Evolutionary conservation across 305 asterid species (phyloP).

Genomic region (Stenogyne calaminthoides): DNA sequence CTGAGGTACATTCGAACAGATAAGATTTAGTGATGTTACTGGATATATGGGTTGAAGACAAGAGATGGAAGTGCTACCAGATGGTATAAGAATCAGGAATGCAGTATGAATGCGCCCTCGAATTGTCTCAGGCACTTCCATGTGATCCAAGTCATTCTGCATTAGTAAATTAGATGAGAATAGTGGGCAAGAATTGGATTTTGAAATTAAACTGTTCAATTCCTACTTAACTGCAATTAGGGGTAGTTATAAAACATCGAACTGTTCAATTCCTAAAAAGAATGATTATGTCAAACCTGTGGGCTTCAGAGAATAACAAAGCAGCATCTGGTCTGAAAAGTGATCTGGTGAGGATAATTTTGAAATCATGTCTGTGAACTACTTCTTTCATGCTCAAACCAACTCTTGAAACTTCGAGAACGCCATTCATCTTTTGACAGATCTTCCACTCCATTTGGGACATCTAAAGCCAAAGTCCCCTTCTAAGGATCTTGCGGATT

Average conservation of each 20-base stretch:
- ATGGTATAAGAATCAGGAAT: conserved; percentile 71
- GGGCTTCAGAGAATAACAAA: too few species aligned
- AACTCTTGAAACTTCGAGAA: too few species aligned
- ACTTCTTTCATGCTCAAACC: too few species aligned
- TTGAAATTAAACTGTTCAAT: neutral
- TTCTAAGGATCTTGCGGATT: too few species aligned
- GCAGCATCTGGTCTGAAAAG: too few species aligned
- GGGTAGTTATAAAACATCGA: neutral
- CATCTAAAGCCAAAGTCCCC: too few species aligned
- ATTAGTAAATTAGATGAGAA: conserved; percentile 16
- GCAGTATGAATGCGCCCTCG: conserved; percentile 94
- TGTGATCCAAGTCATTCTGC: conserved; percentile 90
- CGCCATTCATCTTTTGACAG: too few species aligned
- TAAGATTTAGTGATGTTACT: conserved; percentile 42
- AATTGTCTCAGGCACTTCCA: conserved; percentile 82
- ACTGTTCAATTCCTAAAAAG: neutral
- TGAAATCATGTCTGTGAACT: too few species aligned
- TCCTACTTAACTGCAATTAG: neutral
- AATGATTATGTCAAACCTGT: conserved; percentile 54
- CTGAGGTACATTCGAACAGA: conserved; percentile 50
- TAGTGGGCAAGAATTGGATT: neutral
- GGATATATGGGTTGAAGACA: conserved; percentile 79
- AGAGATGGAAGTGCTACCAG: conserved; percentile 55
- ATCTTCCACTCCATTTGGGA: too few species aligned
- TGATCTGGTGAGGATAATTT: too few species aligned